phyloP scores from a whole-genome alignment of 768 basidiomycete genomes.

The Boletus sp. region DNA sequence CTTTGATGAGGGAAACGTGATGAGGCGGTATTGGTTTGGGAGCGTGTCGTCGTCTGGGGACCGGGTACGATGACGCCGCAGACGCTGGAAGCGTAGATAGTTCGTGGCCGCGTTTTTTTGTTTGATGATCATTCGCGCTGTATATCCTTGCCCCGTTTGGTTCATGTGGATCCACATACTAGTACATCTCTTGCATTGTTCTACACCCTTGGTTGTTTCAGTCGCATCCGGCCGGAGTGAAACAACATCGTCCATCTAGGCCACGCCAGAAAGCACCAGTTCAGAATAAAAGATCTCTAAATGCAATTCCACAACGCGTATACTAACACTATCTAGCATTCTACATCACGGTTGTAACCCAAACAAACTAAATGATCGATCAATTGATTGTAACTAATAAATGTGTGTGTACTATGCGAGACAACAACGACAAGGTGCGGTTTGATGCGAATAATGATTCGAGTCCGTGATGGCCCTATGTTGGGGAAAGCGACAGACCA shows the following conservation, averaged over 20 bases:
- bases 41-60: background rate
- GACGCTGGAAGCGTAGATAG: background rate
- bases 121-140: too few relatives aligned
- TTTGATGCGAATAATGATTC: slow-evolving; percentile 6
- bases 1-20: slow-evolving; percentile 76
- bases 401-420: slow-evolving; percentile 19
- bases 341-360: slow-evolving; percentile 4
- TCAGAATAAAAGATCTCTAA: background rate
- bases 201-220: too few relatives aligned
- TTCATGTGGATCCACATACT: too few relatives aligned
- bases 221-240: too few relatives aligned
- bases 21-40: slow-evolving; percentile 72
- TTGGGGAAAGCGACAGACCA: background rate
- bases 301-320: background rate
- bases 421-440: slow-evolving; percentile 5
- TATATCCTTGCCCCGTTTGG: too few relatives aligned
- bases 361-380: slow-evolving; percentile 11
- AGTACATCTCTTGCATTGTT: too few relatives aligned
- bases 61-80: background rate
- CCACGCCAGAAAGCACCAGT: too few relatives aligned
- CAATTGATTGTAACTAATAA: slow-evolving; percentile 16
- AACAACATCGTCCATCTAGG: too few relatives aligned
- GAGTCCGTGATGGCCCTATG: background rate
- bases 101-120: too few relatives aligned
- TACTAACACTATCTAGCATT: slow-evolving; percentile 7